Percentiles rank a stretch among this genome's conserved stretches.
Evolutionary conservation across 2,329 filamentous ascomycete species (phyloP).

Genomic region (Microdochium paspali): DNA sequence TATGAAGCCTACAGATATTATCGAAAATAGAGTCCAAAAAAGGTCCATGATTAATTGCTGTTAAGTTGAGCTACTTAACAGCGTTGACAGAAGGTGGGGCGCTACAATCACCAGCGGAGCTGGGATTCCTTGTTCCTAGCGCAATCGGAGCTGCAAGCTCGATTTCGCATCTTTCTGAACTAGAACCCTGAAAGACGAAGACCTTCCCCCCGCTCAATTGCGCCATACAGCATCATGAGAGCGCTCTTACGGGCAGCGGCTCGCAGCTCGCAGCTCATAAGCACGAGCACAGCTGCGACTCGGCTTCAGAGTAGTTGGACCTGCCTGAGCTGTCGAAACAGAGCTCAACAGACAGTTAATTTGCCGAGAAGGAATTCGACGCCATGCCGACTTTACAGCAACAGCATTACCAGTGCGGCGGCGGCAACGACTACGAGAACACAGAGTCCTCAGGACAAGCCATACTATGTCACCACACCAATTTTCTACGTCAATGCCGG

Average conservation of each 20-base stretch:
- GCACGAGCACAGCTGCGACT: neutral
- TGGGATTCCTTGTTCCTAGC: no score
- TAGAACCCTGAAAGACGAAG: no score
- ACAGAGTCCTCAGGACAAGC: slow-evolving; percentile 53
- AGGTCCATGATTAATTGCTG: no score
- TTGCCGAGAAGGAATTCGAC: neutral
- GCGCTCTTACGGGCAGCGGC: neutral
- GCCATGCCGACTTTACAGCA: neutral
- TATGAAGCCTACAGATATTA: no score
- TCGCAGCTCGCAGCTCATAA: neutral
- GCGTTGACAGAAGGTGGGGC: no score
- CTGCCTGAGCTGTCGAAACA: neutral
- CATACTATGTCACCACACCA: slow-evolving; percentile 90
- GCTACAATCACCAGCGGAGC: no score
- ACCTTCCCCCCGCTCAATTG: neutral
- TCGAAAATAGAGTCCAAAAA: no score
- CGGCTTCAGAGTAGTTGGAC: neutral
- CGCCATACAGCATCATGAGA: neutral
- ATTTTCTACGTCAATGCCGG: slow-evolving; percentile 99
- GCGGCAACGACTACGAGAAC: slow-evolving; percentile 4
- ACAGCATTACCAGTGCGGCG: slow-evolving; percentile 4
- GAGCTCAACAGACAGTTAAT: neutral
- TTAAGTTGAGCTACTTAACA: no score
- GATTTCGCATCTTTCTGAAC: no score
- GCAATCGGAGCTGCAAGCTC: no score